Percentiles rank a stretch among this genome's conserved stretches.
Evolutionary conservation across 148 eudicot species (phyloP).

Genomic region (Dianthus caryophyllus): DNA sequence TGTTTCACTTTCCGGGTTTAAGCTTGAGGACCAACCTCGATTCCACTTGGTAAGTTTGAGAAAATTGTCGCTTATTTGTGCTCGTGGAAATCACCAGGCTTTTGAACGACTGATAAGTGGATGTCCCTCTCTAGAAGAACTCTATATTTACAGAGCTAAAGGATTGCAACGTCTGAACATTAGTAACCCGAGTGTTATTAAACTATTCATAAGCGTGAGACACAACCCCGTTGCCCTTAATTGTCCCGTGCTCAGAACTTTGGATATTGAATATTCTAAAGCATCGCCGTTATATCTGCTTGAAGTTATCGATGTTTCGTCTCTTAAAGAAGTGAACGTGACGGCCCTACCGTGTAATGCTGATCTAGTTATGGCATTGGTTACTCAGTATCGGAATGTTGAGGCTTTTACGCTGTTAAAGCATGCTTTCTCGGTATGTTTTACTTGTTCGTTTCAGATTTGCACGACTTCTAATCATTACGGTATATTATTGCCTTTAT

Average conservation of each 20-base stretch:
- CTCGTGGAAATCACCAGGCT: not conserved
- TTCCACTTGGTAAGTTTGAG: not conserved
- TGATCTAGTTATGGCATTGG: not conserved
- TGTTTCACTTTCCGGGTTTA: not conserved
- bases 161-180: not conserved
- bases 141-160: not conserved
- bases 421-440: not conserved
- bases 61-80: not conserved
- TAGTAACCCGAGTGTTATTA: not conserved
- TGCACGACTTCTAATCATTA: not conserved
- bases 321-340: constrained; percentile 9
- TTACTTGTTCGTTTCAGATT: not conserved
- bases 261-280: not conserved
- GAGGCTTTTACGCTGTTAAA: not conserved
- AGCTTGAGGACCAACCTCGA: not conserved
- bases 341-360: not conserved
- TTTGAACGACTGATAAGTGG: not conserved
- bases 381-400: not conserved
- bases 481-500: too few relatives aligned
- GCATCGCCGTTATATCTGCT: not conserved
- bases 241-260: constrained; percentile 3
- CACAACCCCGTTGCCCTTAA: not conserved
- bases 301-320: not conserved
- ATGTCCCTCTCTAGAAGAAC: constrained; percentile 5
- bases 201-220: not conserved